Base-by-base conservation (phyloP, 768 basidiomycete genomes). In the Candolleomyces aberdarensis region DNA sequence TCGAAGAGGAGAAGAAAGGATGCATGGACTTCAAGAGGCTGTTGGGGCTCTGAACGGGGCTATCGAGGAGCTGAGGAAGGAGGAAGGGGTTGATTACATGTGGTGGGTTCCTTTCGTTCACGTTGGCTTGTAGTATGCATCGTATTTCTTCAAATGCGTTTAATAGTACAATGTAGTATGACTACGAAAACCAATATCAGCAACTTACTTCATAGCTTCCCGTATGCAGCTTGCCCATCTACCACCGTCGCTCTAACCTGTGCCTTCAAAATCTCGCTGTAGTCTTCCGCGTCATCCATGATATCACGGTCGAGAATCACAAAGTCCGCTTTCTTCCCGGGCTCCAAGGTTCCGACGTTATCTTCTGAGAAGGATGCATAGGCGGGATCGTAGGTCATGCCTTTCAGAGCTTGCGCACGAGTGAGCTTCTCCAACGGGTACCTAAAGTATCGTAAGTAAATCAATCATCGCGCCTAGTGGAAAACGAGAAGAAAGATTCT, bases 361-460 rank as follows among this genome's bases (percentile, higher is more conserved):
- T 80, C 68, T 65, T 93, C 91, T 0, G 84, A 84, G 75, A 96
- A 95, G 0, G 90, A 89, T 15, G 95, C 94, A 70, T 90, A 94
- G 0, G 94, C 94, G 9, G 92, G 84, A 66, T 92, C 88, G 41
- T 91, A 82, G 1, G 94, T 96, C 90, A 96, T 94, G 11, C 96
- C 91, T 71, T 89, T 91, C 31, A 98, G 78, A 0, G 96, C 91
- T 70, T 98, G 88, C 14, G 79, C 76, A 3, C 94, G 83, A 5
- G 92, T 88, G 13, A 98, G 77, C 19, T 81, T 78, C 70, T 98
- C 83, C 0, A 82, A 72, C 0, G 90, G 78, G 69, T 83, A 95
- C 93, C 93, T 94, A 26, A 26, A 3, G 26, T 26, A 26, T 26
- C 26, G 26, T 26, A 26, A 26, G 26, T 26, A 26, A 2, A 26